Conservation (phyloP, 2,329 filamentous ascomycete species). For the Botryosphaeria dothidea region DNA sequence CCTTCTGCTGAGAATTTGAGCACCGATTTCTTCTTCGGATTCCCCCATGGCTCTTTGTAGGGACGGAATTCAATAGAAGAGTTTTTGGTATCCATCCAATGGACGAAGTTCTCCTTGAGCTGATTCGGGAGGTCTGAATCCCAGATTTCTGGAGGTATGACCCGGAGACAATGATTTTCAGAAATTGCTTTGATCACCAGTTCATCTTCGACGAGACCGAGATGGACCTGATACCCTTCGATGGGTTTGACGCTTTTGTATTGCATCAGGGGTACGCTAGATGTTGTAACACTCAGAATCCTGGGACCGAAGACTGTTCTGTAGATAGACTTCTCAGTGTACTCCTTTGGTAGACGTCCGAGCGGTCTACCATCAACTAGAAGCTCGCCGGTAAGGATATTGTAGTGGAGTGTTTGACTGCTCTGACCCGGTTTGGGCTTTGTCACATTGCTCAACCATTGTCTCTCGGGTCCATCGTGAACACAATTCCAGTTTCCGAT, state of each 20-base stretch:
- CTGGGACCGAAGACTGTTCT: conserved; percentile 44
- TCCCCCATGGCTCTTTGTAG: conserved; percentile 29
- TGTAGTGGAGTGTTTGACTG: conserved; percentile 41
- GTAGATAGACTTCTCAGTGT: conserved; percentile 46
- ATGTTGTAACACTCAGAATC: background rate
- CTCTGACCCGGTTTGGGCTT: accelerated
- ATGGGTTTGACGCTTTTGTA: background rate
- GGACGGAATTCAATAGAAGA: conserved; percentile 37
- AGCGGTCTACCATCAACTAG: conserved; percentile 55
- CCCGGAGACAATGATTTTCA: conserved; percentile 23
- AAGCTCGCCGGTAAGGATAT: conserved; percentile 54
- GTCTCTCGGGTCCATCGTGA: too few species aligned
- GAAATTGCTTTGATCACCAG: conserved; percentile 28
- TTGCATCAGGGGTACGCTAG: background rate
- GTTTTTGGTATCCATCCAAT: conserved; percentile 26
- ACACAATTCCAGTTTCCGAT: background rate
- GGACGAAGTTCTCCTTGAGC: conserved; percentile 27
- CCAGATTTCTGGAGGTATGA: conserved; percentile 39
- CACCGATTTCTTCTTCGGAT: background rate
- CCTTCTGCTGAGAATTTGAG: background rate
- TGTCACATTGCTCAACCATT: background rate
- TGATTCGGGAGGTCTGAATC: conserved; percentile 31
- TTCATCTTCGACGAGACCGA: conserved; percentile 33
- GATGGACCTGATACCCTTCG: conserved; percentile 30
- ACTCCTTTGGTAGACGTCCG: conserved; percentile 48